Percentiles rank a stretch among this genome's conserved stretches.
Evolutionary conservation across 1,139 yeast species (phyloP).

Genomic region (Yamadazyma siamensis): DNA sequence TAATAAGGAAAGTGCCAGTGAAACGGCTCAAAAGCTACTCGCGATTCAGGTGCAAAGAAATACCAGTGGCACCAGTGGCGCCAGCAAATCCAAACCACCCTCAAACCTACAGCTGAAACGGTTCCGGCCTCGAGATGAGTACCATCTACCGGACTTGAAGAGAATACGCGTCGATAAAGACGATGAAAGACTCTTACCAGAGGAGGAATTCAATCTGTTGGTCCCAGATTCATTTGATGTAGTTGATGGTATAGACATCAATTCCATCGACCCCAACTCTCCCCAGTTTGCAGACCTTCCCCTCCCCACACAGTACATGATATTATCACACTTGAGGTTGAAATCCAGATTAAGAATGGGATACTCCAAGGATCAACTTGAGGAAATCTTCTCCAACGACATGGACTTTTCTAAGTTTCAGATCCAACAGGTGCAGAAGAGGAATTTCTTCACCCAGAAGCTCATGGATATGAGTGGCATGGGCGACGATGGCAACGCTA

Average conservation of each 20-base stretch:
- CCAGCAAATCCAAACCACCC: slow-evolving; percentile 3
- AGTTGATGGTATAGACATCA: slow-evolving; percentile 68
- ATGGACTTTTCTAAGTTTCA: slow-evolving; percentile 93
- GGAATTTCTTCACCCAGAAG: slow-evolving; percentile 86
- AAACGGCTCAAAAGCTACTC: slow-evolving; percentile 76
- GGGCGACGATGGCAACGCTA: slow-evolving; percentile 54
- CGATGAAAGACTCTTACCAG: slow-evolving; percentile 75
- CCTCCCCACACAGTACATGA: slow-evolving; percentile 80
- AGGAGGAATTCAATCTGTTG: slow-evolving; percentile 63
- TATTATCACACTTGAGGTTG: slow-evolving; percentile 75
- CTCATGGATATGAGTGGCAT: slow-evolving; percentile 83
- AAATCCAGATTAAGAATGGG: slow-evolving; percentile 95
- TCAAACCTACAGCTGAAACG: too few relatives aligned
- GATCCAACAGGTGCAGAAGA: slow-evolving; percentile 84
- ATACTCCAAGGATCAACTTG: slow-evolving; percentile 79
- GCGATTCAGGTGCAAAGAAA: slow-evolving; percentile 72
- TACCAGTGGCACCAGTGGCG: slow-evolving; percentile 2
- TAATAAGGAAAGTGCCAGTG: slow-evolving; percentile 62
- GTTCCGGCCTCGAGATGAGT: slow-evolving; percentile 63
- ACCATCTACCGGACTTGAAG: slow-evolving; percentile 70
- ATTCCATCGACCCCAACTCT: slow-evolving; percentile 68
- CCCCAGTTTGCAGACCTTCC: slow-evolving; percentile 66
- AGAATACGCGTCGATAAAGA: slow-evolving; percentile 33
- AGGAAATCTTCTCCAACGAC: slow-evolving; percentile 73
- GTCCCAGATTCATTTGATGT: slow-evolving; percentile 62